Evolutionary conservation across 2,329 filamentous ascomycete genomes (phyloP).

Genomic region (Thielaviopsis cerberus): DNA sequence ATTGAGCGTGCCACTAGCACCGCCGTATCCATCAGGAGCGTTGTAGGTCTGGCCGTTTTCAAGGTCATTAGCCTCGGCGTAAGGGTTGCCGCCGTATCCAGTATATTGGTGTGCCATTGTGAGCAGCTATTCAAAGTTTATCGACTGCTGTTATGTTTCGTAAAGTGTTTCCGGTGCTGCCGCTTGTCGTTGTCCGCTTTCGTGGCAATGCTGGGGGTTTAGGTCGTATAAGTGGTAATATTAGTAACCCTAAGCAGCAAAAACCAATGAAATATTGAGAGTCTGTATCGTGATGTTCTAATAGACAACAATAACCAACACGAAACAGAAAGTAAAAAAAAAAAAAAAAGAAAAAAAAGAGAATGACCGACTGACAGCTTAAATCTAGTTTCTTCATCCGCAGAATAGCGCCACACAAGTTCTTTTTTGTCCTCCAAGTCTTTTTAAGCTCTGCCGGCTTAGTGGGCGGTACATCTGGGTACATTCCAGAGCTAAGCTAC

Average conservation of each 20-base stretch:
- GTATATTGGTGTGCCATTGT: slow-evolving; percentile 25
- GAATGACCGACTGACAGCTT: not conserved
- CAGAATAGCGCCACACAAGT: not conserved
- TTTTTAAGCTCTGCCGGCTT: not conserved
- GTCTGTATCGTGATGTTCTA: not conserved
- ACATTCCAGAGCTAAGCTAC: not conserved
- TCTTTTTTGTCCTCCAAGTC: not conserved
- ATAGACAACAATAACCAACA: too few relatives aligned
- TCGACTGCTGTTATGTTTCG: not conserved
- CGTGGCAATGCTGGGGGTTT: not conserved
- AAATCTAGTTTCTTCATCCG: not conserved
- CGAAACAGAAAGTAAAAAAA: not conserved
- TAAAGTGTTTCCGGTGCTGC: not conserved
- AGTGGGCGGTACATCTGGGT: not conserved
- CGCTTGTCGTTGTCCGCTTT: not conserved
- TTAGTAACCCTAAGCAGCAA: not conserved
- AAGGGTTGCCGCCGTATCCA: slow-evolving; percentile 47
- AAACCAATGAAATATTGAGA: not conserved
- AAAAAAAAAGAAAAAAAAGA: not conserved
- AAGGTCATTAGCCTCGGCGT: slow-evolving; percentile 33
- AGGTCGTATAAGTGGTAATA: not conserved
- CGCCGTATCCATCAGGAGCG: slow-evolving; percentile 20
- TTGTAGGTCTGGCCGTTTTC: slow-evolving; percentile 16
- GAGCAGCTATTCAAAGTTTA: not conserved
- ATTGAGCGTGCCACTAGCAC: slow-evolving; percentile 20